These are phyloP conservation scores for Zygoascus bituminiphila DNA, from an alignment of 805 yeast species.

Conservation along the genomic window DNA sequence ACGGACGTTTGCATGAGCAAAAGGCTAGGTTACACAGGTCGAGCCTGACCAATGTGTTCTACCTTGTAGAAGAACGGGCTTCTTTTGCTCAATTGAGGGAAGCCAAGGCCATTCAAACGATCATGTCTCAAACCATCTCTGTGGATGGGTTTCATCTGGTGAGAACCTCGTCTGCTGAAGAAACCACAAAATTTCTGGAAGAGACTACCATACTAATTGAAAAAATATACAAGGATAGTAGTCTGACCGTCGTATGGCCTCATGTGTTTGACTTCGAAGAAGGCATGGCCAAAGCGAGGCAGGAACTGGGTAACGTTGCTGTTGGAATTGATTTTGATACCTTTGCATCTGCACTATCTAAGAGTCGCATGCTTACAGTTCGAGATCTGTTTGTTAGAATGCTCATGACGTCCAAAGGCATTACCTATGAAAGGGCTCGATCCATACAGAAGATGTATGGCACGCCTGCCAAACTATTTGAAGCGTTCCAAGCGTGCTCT, in stretches of 20 bases:
- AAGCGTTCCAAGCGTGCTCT: slow-evolving; percentile 32
- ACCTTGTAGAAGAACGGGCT: slow-evolving; percentile 62
- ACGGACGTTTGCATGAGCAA: slow-evolving; percentile 86
- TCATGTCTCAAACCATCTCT: slow-evolving; percentile 62
- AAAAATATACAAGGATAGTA: slow-evolving; percentile 31
- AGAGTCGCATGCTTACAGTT: slow-evolving; percentile 60
- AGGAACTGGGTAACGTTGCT: background rate
- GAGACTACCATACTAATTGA: slow-evolving; percentile 40
- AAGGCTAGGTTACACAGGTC: slow-evolving; percentile 65
- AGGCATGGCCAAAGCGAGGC: slow-evolving; percentile 31
- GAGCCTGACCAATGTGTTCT: slow-evolving; percentile 58
- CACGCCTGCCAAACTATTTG: slow-evolving; percentile 58
- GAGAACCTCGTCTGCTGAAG: slow-evolving; percentile 63
- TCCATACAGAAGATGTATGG: slow-evolving; percentile 62
- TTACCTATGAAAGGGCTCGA: slow-evolving; percentile 77
- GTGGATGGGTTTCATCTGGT: slow-evolving; percentile 59
- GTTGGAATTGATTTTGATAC: slow-evolving; percentile 41
- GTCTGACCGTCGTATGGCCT: slow-evolving; percentile 38
- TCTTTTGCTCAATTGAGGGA: slow-evolving; percentile 3
- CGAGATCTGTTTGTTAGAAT: slow-evolving; percentile 67
- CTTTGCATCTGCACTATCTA: slow-evolving; percentile 63
- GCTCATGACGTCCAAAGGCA: slow-evolving; percentile 73
- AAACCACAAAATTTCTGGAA: slow-evolving; percentile 55
- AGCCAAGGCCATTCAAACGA: slow-evolving; percentile 59
- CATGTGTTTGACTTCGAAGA: slow-evolving; percentile 41